phyloP scores from a whole-genome alignment of 169 alveolate genomes.

The Cryptosporidium andersoni region DNA sequence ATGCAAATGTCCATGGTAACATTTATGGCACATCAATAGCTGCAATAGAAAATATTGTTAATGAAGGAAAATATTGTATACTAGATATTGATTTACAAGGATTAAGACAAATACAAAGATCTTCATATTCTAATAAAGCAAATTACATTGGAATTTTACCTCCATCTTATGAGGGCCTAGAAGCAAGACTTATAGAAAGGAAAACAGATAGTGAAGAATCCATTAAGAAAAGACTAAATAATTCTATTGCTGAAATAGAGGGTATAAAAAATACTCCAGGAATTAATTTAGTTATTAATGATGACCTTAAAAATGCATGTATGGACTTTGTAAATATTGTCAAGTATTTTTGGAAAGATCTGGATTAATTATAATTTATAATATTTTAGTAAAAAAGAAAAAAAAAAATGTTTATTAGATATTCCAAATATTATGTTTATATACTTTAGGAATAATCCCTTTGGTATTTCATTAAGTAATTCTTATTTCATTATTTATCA shows the following conservation, averaged over 20 bases:
- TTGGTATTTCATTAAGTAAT: neutral
- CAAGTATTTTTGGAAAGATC: constrained; percentile 20
- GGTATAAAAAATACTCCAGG: constrained; percentile 6
- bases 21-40: constrained; percentile 78
- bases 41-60: constrained; percentile 72
- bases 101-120: constrained; percentile 73
- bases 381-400: neutral
- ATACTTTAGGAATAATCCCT: neutral
- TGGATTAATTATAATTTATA: constrained; percentile 5
- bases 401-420: too few species aligned
- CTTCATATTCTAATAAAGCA: constrained; percentile 45
- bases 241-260: constrained; percentile 36
- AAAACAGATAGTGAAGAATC: constrained; percentile 67
- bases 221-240: constrained; percentile 22
- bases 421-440: neutral
- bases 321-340: constrained; percentile 1
- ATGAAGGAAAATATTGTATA: constrained; percentile 74
- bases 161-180: constrained; percentile 68
- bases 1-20: constrained; percentile 76
- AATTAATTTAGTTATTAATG: constrained; percentile 22
- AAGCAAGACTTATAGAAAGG: constrained; percentile 77
- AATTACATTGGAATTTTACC: constrained; percentile 76
- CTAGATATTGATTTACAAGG: constrained; percentile 81
- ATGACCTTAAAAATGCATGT: constrained; percentile 18
- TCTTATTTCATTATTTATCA: too few species aligned